Evolutionary conservation across 306 rosid genomes (phyloP).

Genomic region (Adenanthera pavonina): DNA sequence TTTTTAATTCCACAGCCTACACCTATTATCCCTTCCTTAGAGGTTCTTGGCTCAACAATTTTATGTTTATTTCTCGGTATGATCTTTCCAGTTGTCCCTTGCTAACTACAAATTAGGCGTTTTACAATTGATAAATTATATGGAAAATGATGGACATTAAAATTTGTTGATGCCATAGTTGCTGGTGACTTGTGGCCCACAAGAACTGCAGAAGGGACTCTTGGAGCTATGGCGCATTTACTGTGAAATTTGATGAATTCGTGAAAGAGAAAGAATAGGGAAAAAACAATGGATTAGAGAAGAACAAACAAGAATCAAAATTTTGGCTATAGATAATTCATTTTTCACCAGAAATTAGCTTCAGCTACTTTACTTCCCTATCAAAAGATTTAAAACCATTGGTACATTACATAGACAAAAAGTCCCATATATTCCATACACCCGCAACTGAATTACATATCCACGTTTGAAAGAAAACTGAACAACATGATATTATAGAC

Average conservation of each 20-base stretch:
- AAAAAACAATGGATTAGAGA: not conserved
- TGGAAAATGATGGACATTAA: not conserved
- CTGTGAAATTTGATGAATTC: not conserved
- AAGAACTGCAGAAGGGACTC: not conserved
- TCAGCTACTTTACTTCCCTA: not conserved
- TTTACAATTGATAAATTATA: not conserved
- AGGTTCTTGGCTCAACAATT: not conserved
- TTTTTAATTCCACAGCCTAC: not conserved
- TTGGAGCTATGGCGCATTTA: not conserved
- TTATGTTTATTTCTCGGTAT: not conserved
- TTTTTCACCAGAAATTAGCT: not conserved
- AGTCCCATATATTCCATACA: not conserved
- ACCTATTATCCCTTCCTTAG: not conserved
- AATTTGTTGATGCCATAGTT: not conserved
- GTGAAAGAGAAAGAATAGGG: not conserved
- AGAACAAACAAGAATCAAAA: not conserved
- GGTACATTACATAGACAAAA: not conserved
- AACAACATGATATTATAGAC: not conserved
- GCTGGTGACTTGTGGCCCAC: not conserved
- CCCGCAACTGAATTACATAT: not conserved
- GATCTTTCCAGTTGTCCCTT: not conserved
- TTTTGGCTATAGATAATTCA: not conserved
- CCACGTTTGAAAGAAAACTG: not conserved
- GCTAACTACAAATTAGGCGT: not conserved
- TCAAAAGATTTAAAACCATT: no score